A percentile compares a stretch with the other conserved stretches of the same genome.
Evolutionary conservation across 2,329 filamentous ascomycete species (phyloP).

Genomic region (Penicillium sp.): DNA sequence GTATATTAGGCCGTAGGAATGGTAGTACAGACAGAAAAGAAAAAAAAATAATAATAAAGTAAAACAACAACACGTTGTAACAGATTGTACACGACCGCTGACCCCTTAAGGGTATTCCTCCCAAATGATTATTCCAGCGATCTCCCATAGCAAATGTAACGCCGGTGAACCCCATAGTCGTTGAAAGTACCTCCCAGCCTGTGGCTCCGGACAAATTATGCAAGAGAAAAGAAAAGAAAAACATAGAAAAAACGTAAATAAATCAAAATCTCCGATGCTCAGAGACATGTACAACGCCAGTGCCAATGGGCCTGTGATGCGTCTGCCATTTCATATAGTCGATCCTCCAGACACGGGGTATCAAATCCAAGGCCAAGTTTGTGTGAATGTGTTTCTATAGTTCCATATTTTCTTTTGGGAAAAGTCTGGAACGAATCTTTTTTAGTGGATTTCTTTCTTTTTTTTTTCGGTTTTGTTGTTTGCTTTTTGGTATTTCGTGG

Average conservation of each 20-base stretch:
- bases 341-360: conserved; percentile 25
- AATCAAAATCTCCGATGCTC: conserved; percentile 18
- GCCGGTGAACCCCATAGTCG: conserved; percentile 19
- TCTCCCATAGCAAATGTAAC: conserved; percentile 26
- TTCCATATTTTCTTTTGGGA: conserved; percentile 10
- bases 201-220: conserved; percentile 28
- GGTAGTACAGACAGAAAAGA: conserved; percentile 21
- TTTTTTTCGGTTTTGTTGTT: neutral
- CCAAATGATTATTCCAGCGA: conserved; percentile 23
- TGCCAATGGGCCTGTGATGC: conserved; percentile 16
- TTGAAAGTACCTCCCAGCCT: conserved; percentile 30
- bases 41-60: conserved; percentile 8
- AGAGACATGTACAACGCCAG: conserved; percentile 28
- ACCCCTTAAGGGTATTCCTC: conserved; percentile 4
- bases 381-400: neutral
- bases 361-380: conserved; percentile 15
- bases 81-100: conserved; percentile 26
- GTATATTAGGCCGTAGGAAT: conserved; percentile 21
- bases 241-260: conserved; percentile 6
- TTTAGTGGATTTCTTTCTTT: conserved; percentile 4
- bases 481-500: conserved; percentile 5
- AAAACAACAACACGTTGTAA: conserved; percentile 24
- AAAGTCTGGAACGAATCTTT: conserved; percentile 2
- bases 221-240: conserved; percentile 19
- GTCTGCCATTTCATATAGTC: conserved; percentile 13